Evolutionary conservation across 495 filamentous ascomycete species (phyloP), one percentile per base, ranked within the genome.

Genomic region (Xanthoparmelia taractica): DNA sequence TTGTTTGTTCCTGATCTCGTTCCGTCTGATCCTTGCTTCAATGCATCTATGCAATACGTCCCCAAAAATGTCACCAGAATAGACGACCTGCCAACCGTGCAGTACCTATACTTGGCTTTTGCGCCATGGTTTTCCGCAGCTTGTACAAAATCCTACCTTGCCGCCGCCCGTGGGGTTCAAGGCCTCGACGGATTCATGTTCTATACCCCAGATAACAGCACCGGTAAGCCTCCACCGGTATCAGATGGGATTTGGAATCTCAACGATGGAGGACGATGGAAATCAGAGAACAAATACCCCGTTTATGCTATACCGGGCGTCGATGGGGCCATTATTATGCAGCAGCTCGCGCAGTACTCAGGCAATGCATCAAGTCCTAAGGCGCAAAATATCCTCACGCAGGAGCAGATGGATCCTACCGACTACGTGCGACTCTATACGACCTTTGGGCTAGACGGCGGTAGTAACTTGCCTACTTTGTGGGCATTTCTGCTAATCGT

Each of bases 401-500:
- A 80, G 37, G 40, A 59, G 27, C 64, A 67, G 15, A 74, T 77
- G 65, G 71, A 75, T 62, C 63, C 72, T 33, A 68, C 65, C 6
- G 76, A 78, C 64, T 83, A 78, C 66, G 70, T 79, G 4, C 74
- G 84, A 10, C 70, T 91, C n/a, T 88, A 87, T 63, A 76, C 83
- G 4, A 78, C 84, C 47, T 82, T 91, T 61, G 78, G 86, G 41
- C 66, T 78, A 43, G 68, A 70, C 12, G 77, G 74, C 29, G 65
- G 68, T 8, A 74, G 73, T 27, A 67, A 73, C 2, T 73, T 89
- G 13, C 87, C 87, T 1, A 85, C 81, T 36, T 78, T 96, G 1
- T 97, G 92, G 92, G 81, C 88, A 1, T 93, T 96, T 67, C 75
- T 92, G 48, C 77, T 96, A 33, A 85, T 92, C 57, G 87, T 96